Base-by-base conservation (phyloP, 1,284 basidiomycete species). In the Phlebopus sp. region DNA sequence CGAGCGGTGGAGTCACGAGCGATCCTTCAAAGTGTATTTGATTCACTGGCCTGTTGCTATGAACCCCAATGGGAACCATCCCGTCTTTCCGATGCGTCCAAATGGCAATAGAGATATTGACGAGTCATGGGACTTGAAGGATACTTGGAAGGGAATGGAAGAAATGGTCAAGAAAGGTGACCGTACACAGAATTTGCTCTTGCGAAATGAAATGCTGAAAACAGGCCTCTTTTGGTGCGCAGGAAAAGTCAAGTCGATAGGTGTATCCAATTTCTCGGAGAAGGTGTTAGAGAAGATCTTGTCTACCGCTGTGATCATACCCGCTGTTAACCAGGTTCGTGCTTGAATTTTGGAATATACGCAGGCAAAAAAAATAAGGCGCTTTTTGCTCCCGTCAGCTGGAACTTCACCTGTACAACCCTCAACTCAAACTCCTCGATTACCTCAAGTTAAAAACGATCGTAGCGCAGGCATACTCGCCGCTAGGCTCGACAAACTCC, bases 91-190 rank as follows among this genome's bases (percentile, higher is more conserved):
- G 9, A 78, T 72, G 15, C 81, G 77, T 44, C 77, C 81, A 0
- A 79, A 86, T 67, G 89, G 89, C 30, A 75, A 72, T 42, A 81
- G 87, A 41, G 83, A 89, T 56, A 72, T 88, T 42, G 78, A 82
- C 55, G 73, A 76, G 53, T 72, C 75, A 37, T 88, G 86, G 80
- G 74, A 81, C 36, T 63, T 89, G 53, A 70, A 68, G 46, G 76
- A 90, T 49, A 92, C 91, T 5, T 93, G 92, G 91, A 79, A 76
- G 55, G 82, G 88, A 63, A 86, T 94, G 82, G 91, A 93, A 67
- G 79, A 72, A 11, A 54, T 92, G 36, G 67, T 81, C 52, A 79
- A 79, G 62, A 84, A 79, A 59, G 86, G 81, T 78, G 42, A 52
- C 67, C 58, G 36, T 29, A 42, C 23, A 53, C 34, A 42, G 31